Conservation (phyloP, 2,329 filamentous ascomycete genomes). For the Botrytis tulipae region DNA sequence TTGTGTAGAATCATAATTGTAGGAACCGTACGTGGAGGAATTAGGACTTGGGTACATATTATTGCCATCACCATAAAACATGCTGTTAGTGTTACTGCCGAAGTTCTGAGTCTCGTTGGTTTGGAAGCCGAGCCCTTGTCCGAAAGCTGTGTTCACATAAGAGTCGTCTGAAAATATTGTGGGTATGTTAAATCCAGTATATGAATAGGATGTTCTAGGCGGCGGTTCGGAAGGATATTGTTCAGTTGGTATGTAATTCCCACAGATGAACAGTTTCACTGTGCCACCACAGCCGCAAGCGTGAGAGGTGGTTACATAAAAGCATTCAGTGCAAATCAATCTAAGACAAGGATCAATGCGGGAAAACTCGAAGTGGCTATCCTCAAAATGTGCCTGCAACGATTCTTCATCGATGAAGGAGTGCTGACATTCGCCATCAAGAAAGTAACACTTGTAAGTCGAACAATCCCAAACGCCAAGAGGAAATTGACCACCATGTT, state of each 20-base stretch:
- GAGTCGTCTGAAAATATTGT: constrained; percentile 5
- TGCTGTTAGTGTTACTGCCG: neutral
- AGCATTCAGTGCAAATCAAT: constrained; percentile 27
- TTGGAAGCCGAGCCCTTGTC: constrained; percentile 2
- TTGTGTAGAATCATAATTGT: constrained; percentile 23
- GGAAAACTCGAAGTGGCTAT: constrained; percentile 31
- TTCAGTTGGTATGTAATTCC: constrained; percentile 29
- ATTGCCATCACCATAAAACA: constrained; percentile 10
- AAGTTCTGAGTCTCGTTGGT: neutral
- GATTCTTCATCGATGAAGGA: constrained; percentile 25
- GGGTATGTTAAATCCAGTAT: neutral
- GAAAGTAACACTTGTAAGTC: constrained; percentile 28
- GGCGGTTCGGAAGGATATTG: constrained; percentile 27
- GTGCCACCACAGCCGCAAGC: constrained; percentile 22
- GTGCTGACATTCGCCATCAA: constrained; percentile 27
- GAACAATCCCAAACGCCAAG: constrained; percentile 26
- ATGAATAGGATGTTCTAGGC: constrained; percentile 12
- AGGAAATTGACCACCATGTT: constrained; percentile 29
- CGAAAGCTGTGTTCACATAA: neutral
- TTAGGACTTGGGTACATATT: constrained; percentile 10
- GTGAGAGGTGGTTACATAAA: constrained; percentile 15
- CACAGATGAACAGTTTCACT: constrained; percentile 34
- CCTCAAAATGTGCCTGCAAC: constrained; percentile 33
- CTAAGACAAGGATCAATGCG: constrained; percentile 31
- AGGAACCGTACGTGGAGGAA: neutral